phyloP scores from a whole-genome alignment of 2,329 filamentous ascomycete species.

The Acephala macrosclerotiorum region DNA sequence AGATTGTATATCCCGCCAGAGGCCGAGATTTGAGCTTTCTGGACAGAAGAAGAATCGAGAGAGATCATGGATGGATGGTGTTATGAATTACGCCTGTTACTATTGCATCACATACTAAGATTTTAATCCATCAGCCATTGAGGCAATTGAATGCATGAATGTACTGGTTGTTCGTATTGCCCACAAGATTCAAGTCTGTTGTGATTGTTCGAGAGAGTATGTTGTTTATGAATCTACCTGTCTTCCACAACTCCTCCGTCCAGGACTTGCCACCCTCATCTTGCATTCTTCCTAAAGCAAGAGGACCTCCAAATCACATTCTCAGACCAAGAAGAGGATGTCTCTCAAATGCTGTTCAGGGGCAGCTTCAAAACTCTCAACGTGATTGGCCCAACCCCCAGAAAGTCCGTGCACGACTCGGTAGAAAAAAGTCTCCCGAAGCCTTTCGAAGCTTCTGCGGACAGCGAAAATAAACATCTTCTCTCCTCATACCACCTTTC shows the following conservation, averaged over 20 bases:
- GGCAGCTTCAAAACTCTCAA: neutral
- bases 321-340: neutral
- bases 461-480: slow-evolving; percentile 6
- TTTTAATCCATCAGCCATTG: neutral
- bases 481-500: slow-evolving; percentile 8
- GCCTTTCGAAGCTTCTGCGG: slow-evolving; percentile 35
- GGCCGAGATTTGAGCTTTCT: neutral
- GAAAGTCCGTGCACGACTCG: neutral
- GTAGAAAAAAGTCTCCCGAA: slow-evolving; percentile 31
- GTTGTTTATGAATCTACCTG: no score
- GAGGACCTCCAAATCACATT: neutral
- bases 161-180: no score
- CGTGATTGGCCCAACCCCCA: neutral
- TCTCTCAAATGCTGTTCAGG: neutral
- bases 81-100: slow-evolving; percentile 7
- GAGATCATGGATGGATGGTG: slow-evolving; percentile 1
- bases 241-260: no score
- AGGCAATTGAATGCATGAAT: no score
- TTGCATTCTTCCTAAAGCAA: neutral
- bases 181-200: no score
- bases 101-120: slow-evolving; percentile 7
- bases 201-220: no score
- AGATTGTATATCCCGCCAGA: slow-evolving; percentile 37
- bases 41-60: neutral
- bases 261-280: neutral